Base-by-base conservation (phyloP, 2,329 filamentous ascomycete genomes). In the Clathrospora elynae region DNA sequence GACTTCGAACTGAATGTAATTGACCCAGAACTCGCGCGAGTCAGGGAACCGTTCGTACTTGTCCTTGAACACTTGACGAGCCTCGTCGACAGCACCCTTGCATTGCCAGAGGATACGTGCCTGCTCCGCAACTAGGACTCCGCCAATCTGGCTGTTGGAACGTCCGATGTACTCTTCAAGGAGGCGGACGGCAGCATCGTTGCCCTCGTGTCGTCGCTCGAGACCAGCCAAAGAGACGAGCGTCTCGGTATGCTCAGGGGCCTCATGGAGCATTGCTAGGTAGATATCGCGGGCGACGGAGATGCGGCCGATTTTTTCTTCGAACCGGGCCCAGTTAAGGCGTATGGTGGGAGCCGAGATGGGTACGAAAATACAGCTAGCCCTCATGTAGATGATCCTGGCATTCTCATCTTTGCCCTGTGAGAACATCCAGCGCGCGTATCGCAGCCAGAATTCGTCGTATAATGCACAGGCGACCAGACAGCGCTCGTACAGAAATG, bases 401-500 rank as follows among this genome's bases (percentile, higher is more conserved):
- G 92, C 86, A 64, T 96, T 91, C 66, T 96, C 89, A 31, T 90
- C 84, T 68, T 95, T 96, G 56, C 79, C 84, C 2, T 82, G 73
- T 0, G 83, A 83, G 23, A 58, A 61, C 88, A 96, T 95, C 93
- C 93, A 99, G 26, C 92, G 80, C 11, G 87, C 89, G 71, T 96
- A 99, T n/a, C 93, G 87, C 61, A 95, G 84, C 93, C 93, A 99
- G 71, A 97, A 95, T 66, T 97, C 92, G 35, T 97, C 92, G 66
- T 99, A 96, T 56, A 95, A 87, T 11, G 93, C 92, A 62, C 89
- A 95, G 0, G 90, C 92, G 23, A 96, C 89, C 37, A 99, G 73
- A 61, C 91, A 97, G 36, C 93, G 85, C 75, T 99, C 93, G 67
- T 99, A 97, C 20, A 99, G 74, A 63, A 93, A 93, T 5, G 87